Conservation (phyloP, 192 early-diverging fungal species). For the Podochytrium sp. region DNA sequence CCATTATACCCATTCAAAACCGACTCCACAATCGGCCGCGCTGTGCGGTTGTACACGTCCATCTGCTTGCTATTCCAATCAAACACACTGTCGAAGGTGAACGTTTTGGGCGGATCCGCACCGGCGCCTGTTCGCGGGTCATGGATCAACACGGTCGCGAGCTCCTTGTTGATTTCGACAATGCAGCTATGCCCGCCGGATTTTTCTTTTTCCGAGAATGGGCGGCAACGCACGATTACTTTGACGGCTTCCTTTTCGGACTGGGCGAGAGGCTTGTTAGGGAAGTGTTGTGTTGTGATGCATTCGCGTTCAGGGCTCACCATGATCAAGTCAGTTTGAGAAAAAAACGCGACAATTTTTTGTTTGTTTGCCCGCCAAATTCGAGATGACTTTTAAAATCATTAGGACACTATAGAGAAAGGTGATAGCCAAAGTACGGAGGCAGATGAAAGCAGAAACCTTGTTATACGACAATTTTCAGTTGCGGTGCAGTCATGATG, state of each 20-base stretch:
- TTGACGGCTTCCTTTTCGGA: conserved; percentile 57
- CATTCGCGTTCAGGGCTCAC: too few relatives aligned
- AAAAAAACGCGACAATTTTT: too few relatives aligned
- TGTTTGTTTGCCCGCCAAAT: too few relatives aligned
- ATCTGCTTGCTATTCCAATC: conserved; percentile 53
- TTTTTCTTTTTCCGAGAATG: conserved; percentile 65
- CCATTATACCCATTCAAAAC: conserved; percentile 69
- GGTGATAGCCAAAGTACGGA: too few relatives aligned
- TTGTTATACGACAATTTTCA: too few relatives aligned
- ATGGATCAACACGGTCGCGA: conserved; percentile 51
- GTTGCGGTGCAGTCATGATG: too few relatives aligned
- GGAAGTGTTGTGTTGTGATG: neutral
- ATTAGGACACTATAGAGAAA: too few relatives aligned
- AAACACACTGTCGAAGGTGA: conserved; percentile 68
- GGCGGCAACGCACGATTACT: conserved; percentile 65
- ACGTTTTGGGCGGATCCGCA: conserved; percentile 55
- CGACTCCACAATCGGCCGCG: conserved; percentile 60
- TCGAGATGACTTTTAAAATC: too few relatives aligned
- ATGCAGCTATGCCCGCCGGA: conserved; percentile 60
- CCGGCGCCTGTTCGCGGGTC: conserved; percentile 39
- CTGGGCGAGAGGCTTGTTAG: conserved; percentile 12
- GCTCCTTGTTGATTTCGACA: conserved; percentile 52
- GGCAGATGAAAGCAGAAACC: too few relatives aligned
- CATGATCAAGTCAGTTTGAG: too few relatives aligned
- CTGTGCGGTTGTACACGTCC: conserved; percentile 65